These are phyloP conservation scores for Coelastrella sp. DNA, from an alignment of 139 green algal species.

Conservation along the genomic window DNA sequence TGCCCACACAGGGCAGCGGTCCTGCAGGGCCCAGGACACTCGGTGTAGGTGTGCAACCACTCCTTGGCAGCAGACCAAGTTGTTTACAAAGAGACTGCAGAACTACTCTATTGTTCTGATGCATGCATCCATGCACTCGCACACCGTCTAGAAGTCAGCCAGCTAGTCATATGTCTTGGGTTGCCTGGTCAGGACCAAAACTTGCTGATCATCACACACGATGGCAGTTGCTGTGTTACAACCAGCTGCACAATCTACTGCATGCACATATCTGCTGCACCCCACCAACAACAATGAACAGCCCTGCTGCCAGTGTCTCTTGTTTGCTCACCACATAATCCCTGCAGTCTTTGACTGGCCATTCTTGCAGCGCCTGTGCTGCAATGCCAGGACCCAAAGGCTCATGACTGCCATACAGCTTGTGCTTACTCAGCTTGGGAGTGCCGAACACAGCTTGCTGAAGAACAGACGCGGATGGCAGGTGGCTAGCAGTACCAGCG, in stretches of 20 bases:
- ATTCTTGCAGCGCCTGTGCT: constrained; percentile 12
- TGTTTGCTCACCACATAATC: background rate
- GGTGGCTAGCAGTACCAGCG: background rate
- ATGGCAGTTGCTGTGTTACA: no score
- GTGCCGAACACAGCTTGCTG: background rate
- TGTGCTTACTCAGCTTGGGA: background rate
- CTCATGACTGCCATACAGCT: constrained; percentile 32
- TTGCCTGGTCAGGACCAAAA: no score
- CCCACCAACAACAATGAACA: no score
- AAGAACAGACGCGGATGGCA: background rate
- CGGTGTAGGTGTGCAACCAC: background rate
- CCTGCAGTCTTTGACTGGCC: constrained; percentile 20
- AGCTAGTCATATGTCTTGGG: no score
- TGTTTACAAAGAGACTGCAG: background rate
- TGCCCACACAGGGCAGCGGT: constrained; percentile 51
- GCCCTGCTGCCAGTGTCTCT: no score
- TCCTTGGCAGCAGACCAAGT: background rate
- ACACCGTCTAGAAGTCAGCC: no score
- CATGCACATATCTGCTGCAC: no score
- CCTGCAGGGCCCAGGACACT: constrained; percentile 13
- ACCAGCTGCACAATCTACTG: no score
- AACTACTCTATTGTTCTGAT: background rate
- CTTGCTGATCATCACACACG: no score
- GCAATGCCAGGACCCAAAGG: background rate
- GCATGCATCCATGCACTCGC: background rate